phyloP scores from a whole-genome alignment of 345 rosid species.

The Eucalyptus tenuipes region DNA sequence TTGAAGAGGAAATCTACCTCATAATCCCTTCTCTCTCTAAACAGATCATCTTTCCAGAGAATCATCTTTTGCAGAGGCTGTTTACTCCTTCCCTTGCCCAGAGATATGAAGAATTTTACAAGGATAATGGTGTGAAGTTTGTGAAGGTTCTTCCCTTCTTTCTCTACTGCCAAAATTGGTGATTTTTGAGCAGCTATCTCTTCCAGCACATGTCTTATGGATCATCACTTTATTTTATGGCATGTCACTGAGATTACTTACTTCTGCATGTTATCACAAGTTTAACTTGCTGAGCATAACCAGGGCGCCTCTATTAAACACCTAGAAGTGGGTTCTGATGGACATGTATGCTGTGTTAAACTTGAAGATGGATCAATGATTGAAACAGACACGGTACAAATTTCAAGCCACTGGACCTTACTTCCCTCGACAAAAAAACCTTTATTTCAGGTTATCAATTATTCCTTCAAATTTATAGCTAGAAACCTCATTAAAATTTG shows the following conservation, averaged over 20 bases:
- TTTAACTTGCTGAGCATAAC: neutral
- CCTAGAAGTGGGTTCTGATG: slow-evolving; percentile 74
- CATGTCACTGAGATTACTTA: neutral
- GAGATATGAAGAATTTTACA: slow-evolving; percentile 73
- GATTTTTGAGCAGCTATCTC: neutral
- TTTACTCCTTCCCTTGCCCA: slow-evolving; percentile 90
- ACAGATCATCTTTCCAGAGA: slow-evolving; percentile 75
- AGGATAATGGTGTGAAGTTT: slow-evolving; percentile 71
- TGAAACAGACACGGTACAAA: slow-evolving; percentile 66
- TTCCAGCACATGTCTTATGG: neutral
- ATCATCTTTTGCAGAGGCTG: slow-evolving; percentile 77
- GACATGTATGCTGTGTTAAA: slow-evolving; percentile 59
- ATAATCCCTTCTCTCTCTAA: neutral
- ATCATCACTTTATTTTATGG: neutral
- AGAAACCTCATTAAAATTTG: neutral
- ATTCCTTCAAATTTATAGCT: neutral
- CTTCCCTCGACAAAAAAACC: neutral
- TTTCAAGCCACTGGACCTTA: neutral
- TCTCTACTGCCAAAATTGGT: neutral
- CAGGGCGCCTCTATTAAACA: slow-evolving; percentile 72
- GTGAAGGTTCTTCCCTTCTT: slow-evolving; percentile 33
- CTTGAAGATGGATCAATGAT: slow-evolving; percentile 79
- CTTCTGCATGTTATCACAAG: neutral
- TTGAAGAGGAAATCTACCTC: neutral
- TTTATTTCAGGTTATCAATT: neutral